phyloP scores from a whole-genome alignment of 768 basidiomycete species.

The Kwoniella europaea region DNA sequence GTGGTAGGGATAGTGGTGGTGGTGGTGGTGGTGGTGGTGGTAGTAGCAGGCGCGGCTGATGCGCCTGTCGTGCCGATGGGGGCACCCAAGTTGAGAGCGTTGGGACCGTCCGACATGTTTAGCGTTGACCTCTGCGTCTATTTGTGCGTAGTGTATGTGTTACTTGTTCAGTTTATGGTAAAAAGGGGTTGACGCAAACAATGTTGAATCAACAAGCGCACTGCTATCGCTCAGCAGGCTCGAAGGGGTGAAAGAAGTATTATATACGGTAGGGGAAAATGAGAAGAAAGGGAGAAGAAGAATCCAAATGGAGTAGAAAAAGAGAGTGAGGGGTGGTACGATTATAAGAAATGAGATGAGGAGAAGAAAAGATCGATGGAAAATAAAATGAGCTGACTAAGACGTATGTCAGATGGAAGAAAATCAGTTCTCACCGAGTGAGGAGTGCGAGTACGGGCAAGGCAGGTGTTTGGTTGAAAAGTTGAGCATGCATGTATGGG shows the following conservation, averaged over 20 bases:
- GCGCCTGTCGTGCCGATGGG: slow-evolving; percentile 17
- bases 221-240: slow-evolving; percentile 1
- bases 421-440: background rate
- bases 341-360: background rate
- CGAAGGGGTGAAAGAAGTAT: background rate
- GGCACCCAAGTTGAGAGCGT: slow-evolving; percentile 16
- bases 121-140: slow-evolving; percentile 7
- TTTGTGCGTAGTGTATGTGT: background rate
- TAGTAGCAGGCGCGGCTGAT: slow-evolving; percentile 1
- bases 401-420: background rate
- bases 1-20: background rate
- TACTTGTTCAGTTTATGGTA: background rate
- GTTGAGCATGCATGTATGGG: background rate
- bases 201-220: background rate
- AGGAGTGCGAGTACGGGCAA: background rate
- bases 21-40: slow-evolving; percentile 7
- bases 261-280: background rate
- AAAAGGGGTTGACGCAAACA: background rate
- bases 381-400: no score
- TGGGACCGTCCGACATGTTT: slow-evolving; percentile 16
- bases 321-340: background rate
- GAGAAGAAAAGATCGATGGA: background rate
- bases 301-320: background rate
- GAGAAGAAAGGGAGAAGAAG: background rate
- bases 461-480: background rate